Percentiles rank a stretch among this genome's conserved stretches.
Evolutionary conservation across 169 alveolate genomes (phyloP).

Genomic region (Plasmodium chabaudi): DNA sequence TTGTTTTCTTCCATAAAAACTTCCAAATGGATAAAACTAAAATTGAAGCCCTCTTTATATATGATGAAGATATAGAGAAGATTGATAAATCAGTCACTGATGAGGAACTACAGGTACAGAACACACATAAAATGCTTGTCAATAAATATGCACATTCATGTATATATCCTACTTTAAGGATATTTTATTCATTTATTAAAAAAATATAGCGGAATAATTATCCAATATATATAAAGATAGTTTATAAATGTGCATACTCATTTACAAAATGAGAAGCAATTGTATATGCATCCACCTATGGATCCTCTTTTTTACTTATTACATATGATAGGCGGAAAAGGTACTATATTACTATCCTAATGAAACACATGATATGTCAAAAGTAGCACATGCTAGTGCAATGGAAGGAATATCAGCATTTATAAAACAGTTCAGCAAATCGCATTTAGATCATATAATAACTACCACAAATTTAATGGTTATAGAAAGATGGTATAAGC

Average conservation of each 20-base stretch:
- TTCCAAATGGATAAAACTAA: constrained; percentile 35
- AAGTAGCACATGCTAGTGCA: constrained; percentile 61
- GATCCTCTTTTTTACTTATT: too few relatives aligned
- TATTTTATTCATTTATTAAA: too few relatives aligned
- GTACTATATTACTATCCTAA: constrained; percentile 53
- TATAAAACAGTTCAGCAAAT: constrained; percentile 40
- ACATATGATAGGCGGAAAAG: constrained; percentile 39
- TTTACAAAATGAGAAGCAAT: too few relatives aligned
- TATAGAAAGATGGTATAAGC: constrained; percentile 50
- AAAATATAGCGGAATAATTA: too few relatives aligned
- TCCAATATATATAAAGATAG: too few relatives aligned
- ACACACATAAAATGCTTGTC: too few relatives aligned
- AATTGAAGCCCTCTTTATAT: constrained; percentile 55
- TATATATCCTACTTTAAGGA: too few relatives aligned
- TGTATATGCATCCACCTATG: too few relatives aligned
- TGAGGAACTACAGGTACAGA: constrained; percentile 53
- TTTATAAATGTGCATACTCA: too few relatives aligned
- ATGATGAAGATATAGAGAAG: constrained; percentile 58
- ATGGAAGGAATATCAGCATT: constrained; percentile 72
- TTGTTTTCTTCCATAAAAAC: too few relatives aligned
- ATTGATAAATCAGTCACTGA: constrained; percentile 44
- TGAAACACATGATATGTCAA: constrained; percentile 31
- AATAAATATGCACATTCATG: too few relatives aligned
- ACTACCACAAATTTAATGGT: constrained; percentile 52
- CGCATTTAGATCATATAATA: constrained; percentile 59